A percentile compares a stretch with the other conserved stretches of the same genome.
Evolutionary conservation across 176 grass and related monocot species (phyloP).

Genomic region (Hyparrhenia diplandra): DNA sequence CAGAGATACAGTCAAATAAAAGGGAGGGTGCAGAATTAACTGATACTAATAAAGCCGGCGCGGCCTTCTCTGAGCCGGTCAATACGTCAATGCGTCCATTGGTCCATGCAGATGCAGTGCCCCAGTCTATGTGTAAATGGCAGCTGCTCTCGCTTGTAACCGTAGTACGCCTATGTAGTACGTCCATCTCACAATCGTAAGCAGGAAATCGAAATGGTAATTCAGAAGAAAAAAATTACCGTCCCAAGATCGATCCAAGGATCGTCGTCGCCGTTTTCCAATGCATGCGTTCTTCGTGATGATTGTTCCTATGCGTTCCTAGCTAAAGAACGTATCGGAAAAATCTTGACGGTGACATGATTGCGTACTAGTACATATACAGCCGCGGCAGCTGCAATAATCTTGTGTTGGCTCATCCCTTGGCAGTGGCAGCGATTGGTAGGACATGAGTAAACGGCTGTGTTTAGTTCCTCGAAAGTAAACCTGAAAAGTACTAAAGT

Average conservation of each 20-base stretch:
- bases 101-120: not conserved
- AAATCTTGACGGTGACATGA: too few relatives aligned
- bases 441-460: too few relatives aligned
- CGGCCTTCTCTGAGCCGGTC: not conserved
- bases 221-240: not conserved
- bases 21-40: not conserved
- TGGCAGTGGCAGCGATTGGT: too few relatives aligned
- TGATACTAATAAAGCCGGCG: too few relatives aligned
- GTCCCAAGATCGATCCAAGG: not conserved
- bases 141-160: not conserved
- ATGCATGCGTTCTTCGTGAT: not conserved
- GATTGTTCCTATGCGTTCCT: not conserved
- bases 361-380: too few relatives aligned
- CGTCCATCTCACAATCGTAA: not conserved
- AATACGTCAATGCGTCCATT: not conserved
- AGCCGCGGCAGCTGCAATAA: too few relatives aligned
- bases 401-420: too few relatives aligned
- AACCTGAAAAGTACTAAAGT: too few relatives aligned
- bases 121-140: too few relatives aligned
- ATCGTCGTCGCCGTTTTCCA: not conserved
- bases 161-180: not conserved
- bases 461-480: too few relatives aligned
- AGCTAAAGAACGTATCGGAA: not conserved
- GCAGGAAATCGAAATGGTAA: not conserved
- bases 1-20: not conserved